These are phyloP conservation scores for Xylariaceae sp. DNA, from an alignment of 2,329 filamentous ascomycete species.

Conservation along the genomic window DNA sequence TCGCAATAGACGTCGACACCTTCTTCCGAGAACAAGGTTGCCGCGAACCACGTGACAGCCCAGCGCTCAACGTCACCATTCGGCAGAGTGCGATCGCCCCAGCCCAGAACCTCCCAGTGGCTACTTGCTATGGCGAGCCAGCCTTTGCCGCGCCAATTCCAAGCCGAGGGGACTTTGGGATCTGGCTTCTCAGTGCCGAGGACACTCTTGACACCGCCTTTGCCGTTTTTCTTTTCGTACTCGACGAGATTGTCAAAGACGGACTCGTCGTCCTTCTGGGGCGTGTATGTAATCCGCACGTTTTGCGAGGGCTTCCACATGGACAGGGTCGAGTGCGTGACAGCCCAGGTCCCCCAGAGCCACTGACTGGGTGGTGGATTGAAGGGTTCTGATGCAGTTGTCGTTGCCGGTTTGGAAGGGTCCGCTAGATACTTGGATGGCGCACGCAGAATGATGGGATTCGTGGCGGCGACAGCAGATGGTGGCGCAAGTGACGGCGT, in stretches of 20 bases:
- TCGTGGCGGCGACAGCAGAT: no score
- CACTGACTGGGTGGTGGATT: slow-evolving; percentile 50
- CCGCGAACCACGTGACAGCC: slow-evolving; percentile 81
- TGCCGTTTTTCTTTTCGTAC: slow-evolving; percentile 41
- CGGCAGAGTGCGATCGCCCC: slow-evolving; percentile 50
- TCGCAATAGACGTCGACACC: slow-evolving; percentile 76
- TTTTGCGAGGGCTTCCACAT: slow-evolving; percentile 82
- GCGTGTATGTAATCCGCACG: slow-evolving; percentile 71
- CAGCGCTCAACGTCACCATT: slow-evolving; percentile 50
- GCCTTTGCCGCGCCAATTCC: slow-evolving; percentile 78
- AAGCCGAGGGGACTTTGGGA: slow-evolving; percentile 39
- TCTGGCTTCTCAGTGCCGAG: slow-evolving; percentile 58
- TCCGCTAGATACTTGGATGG: slow-evolving; percentile 47
- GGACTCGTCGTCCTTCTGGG: slow-evolving; percentile 29
- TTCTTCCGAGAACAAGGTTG: slow-evolving; percentile 78
- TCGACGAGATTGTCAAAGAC: slow-evolving; percentile 69
- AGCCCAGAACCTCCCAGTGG: slow-evolving; percentile 80
- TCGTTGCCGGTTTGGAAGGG: slow-evolving; percentile 20
- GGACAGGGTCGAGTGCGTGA: slow-evolving; percentile 69
- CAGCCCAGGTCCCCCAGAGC: slow-evolving; percentile 65
- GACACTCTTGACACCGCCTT: slow-evolving; percentile 54
- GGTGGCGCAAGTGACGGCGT: neutral
- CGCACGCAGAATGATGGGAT: slow-evolving; percentile 35
- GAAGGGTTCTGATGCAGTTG: slow-evolving; percentile 28
- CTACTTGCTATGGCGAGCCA: slow-evolving; percentile 67